These are phyloP conservation scores for Globisporangium alternatum DNA, from an alignment of 352 stramenopile species.

Conservation along the genomic window DNA sequence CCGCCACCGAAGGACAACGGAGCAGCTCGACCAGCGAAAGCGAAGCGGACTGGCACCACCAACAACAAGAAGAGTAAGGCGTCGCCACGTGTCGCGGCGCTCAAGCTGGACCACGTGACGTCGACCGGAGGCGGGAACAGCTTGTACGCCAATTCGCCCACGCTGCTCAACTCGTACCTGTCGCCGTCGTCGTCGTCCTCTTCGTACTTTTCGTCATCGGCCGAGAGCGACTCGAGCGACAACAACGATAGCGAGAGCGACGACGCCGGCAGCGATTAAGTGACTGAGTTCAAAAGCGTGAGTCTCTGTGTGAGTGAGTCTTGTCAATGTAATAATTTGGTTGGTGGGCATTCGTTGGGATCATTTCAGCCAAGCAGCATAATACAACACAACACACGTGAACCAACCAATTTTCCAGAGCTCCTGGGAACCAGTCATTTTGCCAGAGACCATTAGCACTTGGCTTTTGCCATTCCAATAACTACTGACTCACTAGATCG, in stretches of 20 bases:
- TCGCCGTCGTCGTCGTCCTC: slow-evolving; percentile 75
- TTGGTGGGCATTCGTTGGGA: neutral
- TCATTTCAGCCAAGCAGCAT: neutral
- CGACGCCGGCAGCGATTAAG: slow-evolving; percentile 39
- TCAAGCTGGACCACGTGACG: slow-evolving; percentile 15
- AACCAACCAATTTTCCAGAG: neutral
- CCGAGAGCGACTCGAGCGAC: slow-evolving; percentile 63
- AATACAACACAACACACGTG: neutral
- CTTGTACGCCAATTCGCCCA: slow-evolving; percentile 30
- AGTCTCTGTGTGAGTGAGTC: slow-evolving; percentile 5
- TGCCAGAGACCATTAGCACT: neutral
- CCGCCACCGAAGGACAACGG: slow-evolving; percentile 16
- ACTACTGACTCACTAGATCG: neutral
- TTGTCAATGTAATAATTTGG: neutral
- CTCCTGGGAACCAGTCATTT: neutral
- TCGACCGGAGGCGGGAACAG: slow-evolving; percentile 1
- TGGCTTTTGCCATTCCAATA: neutral
- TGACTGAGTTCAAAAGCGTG: slow-evolving; percentile 1
- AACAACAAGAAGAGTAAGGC: slow-evolving; percentile 14
- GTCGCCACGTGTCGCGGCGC: slow-evolving; percentile 11
- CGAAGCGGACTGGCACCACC: slow-evolving; percentile 12
- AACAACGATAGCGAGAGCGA: slow-evolving; percentile 29
- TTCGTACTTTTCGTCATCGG: slow-evolving; percentile 77
- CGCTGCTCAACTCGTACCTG: slow-evolving; percentile 57
- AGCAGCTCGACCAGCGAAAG: slow-evolving; percentile 16